These are phyloP conservation scores for Neonothopanus nambi DNA, from an alignment of 1,284 basidiomycete species.

Conservation along the genomic window DNA sequence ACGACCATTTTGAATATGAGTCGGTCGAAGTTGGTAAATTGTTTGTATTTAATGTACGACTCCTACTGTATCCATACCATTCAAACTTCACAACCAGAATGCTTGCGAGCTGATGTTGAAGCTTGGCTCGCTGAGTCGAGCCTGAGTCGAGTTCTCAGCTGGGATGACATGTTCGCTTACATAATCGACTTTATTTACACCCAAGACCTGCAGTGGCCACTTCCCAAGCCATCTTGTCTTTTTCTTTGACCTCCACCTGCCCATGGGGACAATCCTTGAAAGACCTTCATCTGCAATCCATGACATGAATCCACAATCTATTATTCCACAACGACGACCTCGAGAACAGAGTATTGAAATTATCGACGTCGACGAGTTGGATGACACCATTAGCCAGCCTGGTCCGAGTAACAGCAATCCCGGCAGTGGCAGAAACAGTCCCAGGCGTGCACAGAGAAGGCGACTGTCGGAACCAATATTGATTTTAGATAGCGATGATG, in stretches of 20 bases:
- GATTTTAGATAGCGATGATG: constrained; percentile 12
- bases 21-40: no score
- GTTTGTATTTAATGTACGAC: no score
- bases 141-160: no score
- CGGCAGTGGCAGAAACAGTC: constrained; percentile 19
- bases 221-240: background rate
- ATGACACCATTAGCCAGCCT: constrained; percentile 21
- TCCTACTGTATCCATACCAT: no score
- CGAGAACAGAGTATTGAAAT: constrained; percentile 21
- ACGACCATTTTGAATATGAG: no score
- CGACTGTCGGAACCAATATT: background rate
- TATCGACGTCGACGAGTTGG: constrained; percentile 29
- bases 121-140: no score
- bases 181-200: no score
- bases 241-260: background rate
- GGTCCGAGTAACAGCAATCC: constrained; percentile 14
- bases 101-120: no score
- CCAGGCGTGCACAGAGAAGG: constrained; percentile 22
- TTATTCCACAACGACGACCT: constrained; percentile 18
- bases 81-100: no score
- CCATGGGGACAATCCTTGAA: constrained; percentile 19
- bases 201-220: background rate
- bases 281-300: constrained; percentile 17
- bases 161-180: no score
- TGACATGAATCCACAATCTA: constrained; percentile 8